Evolutionary conservation across 495 filamentous ascomycete species (phyloP), one percentile per base, ranked within the genome.

Genomic region (Penicillium paradoxum): DNA sequence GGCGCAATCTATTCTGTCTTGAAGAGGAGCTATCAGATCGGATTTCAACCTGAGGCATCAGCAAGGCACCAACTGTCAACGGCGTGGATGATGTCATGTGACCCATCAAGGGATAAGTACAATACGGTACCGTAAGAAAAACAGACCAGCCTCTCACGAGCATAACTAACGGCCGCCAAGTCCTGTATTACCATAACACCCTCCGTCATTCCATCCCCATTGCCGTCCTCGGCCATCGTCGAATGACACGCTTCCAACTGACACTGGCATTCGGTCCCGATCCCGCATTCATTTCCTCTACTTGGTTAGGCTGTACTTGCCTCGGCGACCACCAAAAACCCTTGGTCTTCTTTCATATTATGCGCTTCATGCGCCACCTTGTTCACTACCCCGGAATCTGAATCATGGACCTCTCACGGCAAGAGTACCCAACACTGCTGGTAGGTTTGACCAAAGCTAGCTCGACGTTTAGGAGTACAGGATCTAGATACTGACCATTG

Each of bases 381-480:
- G 49, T 34, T 42, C 57, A 56, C 54, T 59, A 67, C 54, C 52
- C 61, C 66, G 68, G 65, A 71, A 61, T 52, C 52, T 54, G 54
- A 63, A 65, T 55, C 55, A 84, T 89, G 82, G 91, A 91, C 60
- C 82, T 96, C 60, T 88, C 89, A 63, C 82, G 92, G 68, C 81
- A 89, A 68, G 93, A 98, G 72, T 98, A 98, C 74, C 92, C 93
- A 65, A 87, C 87, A 24, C 83, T 98, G 80, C 83, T 97, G 87
- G 93, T 98, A 81, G 70, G 89, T 51, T 56, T 63, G 49, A 53
- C 44, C 48, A 45, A 30, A 44, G 47, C 36, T 25, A 49, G 52
- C 55, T 49, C 18, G 19, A 29, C 13, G 38, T 30, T 21, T 21
- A 11, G 24, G 25, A 48, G 19, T 21, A 43, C 11, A 48, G 11